Conservation (phyloP, 352 stramenopile species). For the Aphanomyces astaci region DNA sequence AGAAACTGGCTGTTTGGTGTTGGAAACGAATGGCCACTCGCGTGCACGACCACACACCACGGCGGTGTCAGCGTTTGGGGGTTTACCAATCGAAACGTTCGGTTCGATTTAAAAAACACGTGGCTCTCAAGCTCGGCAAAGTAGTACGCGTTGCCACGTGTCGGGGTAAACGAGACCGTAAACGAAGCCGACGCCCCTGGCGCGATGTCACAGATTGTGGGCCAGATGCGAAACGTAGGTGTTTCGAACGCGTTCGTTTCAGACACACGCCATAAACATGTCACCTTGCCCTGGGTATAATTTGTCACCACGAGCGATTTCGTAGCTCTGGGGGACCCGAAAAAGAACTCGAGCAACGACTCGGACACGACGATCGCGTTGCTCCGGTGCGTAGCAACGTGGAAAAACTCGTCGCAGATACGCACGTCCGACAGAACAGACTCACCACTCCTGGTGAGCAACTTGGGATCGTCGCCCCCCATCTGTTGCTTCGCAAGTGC, state of each 20-base stretch:
- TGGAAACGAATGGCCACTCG: slow-evolving; percentile 83
- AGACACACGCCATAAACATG: slow-evolving; percentile 59
- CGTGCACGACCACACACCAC: slow-evolving; percentile 72
- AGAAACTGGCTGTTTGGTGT: slow-evolving; percentile 80
- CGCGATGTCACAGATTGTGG: slow-evolving; percentile 65
- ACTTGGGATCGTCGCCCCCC: slow-evolving; percentile 24
- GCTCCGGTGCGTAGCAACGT: slow-evolving; percentile 43
- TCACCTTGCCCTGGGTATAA: slow-evolving; percentile 82
- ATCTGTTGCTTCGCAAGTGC: slow-evolving; percentile 26
- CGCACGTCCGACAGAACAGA: slow-evolving; percentile 60
- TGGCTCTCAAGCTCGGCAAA: slow-evolving; percentile 84
- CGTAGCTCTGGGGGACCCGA: slow-evolving; percentile 53
- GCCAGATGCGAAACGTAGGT: slow-evolving; percentile 83
- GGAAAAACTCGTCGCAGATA: slow-evolving; percentile 80
- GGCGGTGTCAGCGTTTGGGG: slow-evolving; percentile 87
- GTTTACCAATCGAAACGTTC: slow-evolving; percentile 90
- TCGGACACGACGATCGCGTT: slow-evolving; percentile 45
- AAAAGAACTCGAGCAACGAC: slow-evolving; percentile 73
- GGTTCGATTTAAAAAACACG: slow-evolving; percentile 88
- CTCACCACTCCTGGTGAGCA: slow-evolving; percentile 82
- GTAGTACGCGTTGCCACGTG: slow-evolving; percentile 78
- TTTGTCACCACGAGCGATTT: slow-evolving; percentile 77
- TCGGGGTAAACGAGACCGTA: slow-evolving; percentile 71
- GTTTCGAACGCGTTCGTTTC: slow-evolving; percentile 15
- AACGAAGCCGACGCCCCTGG: slow-evolving; percentile 71